Evolutionary conservation across 139 green algal genomes (phyloP).

Genomic region (Desmodesmus armatus): DNA sequence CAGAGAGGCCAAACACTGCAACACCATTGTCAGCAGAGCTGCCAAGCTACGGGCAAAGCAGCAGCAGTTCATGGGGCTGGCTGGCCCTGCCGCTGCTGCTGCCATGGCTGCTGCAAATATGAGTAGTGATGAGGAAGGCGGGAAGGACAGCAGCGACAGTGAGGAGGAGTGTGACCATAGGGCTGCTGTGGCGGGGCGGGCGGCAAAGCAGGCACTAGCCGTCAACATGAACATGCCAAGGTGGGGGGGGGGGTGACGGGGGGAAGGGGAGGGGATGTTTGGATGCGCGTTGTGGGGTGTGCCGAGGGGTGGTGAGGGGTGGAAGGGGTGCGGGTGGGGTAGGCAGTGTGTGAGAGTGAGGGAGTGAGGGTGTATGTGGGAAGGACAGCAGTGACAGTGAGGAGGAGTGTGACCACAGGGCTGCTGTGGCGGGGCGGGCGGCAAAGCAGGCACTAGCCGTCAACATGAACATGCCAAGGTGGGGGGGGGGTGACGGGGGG

Average conservation of each 20-base stretch:
- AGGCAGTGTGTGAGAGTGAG: too few species aligned
- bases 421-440: slow-evolving; percentile 21
- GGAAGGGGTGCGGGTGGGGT: too few species aligned
- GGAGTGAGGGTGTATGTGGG: too few species aligned
- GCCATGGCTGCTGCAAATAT: slow-evolving; percentile 18
- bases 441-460: slow-evolving; percentile 30
- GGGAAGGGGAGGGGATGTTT: too few species aligned
- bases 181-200: slow-evolving; percentile 26
- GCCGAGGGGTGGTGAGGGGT: too few species aligned
- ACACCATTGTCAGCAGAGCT: slow-evolving; percentile 6
- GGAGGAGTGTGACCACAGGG: neutral
- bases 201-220: slow-evolving; percentile 26
- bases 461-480: slow-evolving; percentile 40
- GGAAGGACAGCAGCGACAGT: slow-evolving; percentile 18
- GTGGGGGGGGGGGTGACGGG: too few species aligned
- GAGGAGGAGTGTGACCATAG: neutral
- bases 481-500: too few species aligned
- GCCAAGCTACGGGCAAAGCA: neutral
- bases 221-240: slow-evolving; percentile 36
- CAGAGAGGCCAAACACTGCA: slow-evolving; percentile 27
- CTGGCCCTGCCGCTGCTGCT: slow-evolving; percentile 2
- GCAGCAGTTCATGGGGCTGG: neutral
- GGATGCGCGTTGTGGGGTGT: too few species aligned
- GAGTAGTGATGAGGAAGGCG: too few species aligned
- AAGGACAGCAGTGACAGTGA: neutral